A percentile compares a stretch with the other conserved stretches of the same genome.
These are phyloP conservation scores for Colletotrichum navitas DNA, from an alignment of 2,329 filamentous ascomycete genomes.

Conservation along the genomic window DNA sequence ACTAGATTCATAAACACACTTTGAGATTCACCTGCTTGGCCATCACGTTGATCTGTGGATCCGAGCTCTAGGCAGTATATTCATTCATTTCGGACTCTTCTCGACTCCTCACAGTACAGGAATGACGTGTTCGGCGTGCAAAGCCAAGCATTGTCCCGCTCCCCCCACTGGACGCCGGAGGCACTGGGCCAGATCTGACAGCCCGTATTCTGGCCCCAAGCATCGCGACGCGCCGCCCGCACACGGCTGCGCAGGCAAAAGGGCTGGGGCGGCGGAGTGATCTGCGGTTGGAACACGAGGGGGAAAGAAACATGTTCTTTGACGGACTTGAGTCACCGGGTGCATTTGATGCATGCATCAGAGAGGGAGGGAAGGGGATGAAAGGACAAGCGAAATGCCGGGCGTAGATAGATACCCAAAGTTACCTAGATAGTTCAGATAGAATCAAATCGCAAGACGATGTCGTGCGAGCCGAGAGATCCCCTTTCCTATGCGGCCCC, in stretches of 20 bases:
- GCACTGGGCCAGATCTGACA: constrained; percentile 2
- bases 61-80: no score
- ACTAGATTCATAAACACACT: no score
- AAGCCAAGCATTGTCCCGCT: constrained; percentile 11
- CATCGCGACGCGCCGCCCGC: background rate
- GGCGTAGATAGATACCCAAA: constrained; percentile 1
- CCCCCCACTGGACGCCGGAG: background rate
- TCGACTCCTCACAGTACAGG: no score
- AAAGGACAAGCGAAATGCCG: background rate
- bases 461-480: constrained; percentile 5
- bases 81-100: no score
- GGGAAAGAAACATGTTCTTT: background rate
- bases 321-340: background rate
- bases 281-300: constrained; percentile 13
- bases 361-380: background rate
- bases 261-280: background rate
- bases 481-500: background rate
- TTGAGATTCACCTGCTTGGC: no score
- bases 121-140: constrained; percentile 15
- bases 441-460: constrained; percentile 4
- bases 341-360: background rate
- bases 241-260: background rate
- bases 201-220: constrained; percentile 9
- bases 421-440: background rate
- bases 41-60: no score